Evolutionary conservation across 2,329 filamentous ascomycete species (phyloP), one percentile per base, ranked within the genome.

Genomic region (Geosmithia flava): DNA sequence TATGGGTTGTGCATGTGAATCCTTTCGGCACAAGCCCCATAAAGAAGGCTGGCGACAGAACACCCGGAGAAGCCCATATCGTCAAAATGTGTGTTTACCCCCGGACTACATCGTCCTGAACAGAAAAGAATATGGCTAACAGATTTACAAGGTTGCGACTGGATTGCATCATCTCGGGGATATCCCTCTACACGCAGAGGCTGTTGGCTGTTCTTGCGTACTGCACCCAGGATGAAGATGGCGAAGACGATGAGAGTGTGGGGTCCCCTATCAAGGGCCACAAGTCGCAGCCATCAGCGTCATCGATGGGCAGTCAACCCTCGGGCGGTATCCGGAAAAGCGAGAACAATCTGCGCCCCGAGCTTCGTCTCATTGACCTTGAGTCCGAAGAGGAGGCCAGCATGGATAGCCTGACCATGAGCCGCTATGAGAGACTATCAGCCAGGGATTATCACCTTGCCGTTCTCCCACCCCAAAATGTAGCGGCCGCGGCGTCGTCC

Each of bases 151-250:
- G 85, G 67, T 78, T 97, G 67, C 86, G 89, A 59, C 95, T 93
- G 67, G 93, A 98, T 70, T 97, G 93, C 72, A 89, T 95, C 64
- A 88, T 98, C 71, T 95, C 93, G 62, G 93, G 93, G 59, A 85
- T 98, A 66, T 94, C 91, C 54, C 76, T 98, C 67, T 97, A 96
- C 80, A 95, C 89, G 62, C 87, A 88, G 62, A 93, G 80, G 61
- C 75, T 95, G 56, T 76, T 98, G 65, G 78, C 95, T 58, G 85
- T 97, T 58, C 83, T 98, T 68, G 90, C 90, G 60, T 96, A 94
- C 67, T 82, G 89, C 58, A 83, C 83, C 51, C 79, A 83, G 39
- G 85, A 88, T 44, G 73, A 82, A 8, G 76, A 85, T n/a, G 76
- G 81, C 15, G 75, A 82, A 10, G 66, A 74, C 7, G 67, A 69